These are phyloP conservation scores for Centaurea solstitialis DNA, from an alignment of 129 eudicot species.

Conservation along the genomic window DNA sequence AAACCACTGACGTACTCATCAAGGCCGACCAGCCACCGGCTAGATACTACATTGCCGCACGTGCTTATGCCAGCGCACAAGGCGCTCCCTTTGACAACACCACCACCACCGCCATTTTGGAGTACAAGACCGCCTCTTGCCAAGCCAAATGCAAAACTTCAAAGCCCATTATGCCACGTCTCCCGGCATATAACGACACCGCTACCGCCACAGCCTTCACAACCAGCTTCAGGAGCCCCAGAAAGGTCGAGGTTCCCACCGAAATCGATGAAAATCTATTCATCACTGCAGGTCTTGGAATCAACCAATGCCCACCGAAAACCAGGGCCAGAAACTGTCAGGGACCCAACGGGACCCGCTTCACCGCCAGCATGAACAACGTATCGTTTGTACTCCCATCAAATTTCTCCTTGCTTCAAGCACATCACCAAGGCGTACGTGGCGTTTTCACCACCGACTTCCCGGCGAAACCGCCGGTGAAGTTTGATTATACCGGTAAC, in stretches of 20 bases:
- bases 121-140: constrained; percentile 68
- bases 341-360: constrained; percentile 96
- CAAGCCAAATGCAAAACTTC: constrained; percentile 29
- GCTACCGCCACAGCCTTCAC: constrained; percentile 84
- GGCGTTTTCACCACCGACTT: constrained; percentile 86
- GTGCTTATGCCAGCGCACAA: constrained; percentile 91
- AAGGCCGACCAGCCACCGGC: constrained; percentile 79
- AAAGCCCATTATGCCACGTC: constrained; percentile 58
- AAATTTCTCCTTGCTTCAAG: constrained; percentile 75
- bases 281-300: constrained; percentile 82
- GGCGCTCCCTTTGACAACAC: constrained; percentile 93
- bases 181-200: constrained; percentile 91
- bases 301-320: constrained; percentile 68
- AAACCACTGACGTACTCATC: constrained; percentile 93
- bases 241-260: constrained; percentile 59
- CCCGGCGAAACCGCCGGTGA: constrained; percentile 68
- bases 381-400: constrained; percentile 83
- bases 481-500: constrained; percentile 91
- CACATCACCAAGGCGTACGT: constrained; percentile 67
- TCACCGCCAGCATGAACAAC: constrained; percentile 95
- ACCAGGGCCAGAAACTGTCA: constrained; percentile 64
- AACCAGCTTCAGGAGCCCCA: constrained; percentile 64
- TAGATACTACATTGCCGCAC: constrained; percentile 88
- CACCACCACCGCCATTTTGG: constrained; percentile 94
- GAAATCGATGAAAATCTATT: constrained; percentile 71